These are phyloP conservation scores for Pseudopyrenochaeta lycopersici DNA, from an alignment of 2,329 filamentous ascomycete genomes.

Conservation along the genomic window DNA sequence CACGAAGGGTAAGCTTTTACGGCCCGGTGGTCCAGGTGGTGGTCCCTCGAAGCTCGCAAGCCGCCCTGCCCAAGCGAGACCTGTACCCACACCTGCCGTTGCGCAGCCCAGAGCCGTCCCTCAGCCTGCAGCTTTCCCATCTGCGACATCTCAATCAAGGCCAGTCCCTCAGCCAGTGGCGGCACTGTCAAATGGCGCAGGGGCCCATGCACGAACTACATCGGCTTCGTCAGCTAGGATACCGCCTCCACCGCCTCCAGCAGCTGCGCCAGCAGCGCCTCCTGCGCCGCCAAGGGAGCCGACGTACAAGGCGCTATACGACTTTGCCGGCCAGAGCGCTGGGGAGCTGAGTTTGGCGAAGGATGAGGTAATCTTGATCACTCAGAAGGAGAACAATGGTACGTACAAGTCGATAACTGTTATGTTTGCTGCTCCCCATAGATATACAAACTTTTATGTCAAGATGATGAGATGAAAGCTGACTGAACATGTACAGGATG, in stretches of 20 bases:
- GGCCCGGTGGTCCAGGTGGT: conserved; percentile 85
- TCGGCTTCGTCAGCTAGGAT: conserved; percentile 56
- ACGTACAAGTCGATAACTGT: conserved; percentile 28
- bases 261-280: conserved; percentile 71
- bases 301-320: conserved; percentile 89
- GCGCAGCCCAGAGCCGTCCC: conserved; percentile 57
- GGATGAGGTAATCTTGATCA: conserved; percentile 84
- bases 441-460: too few species aligned
- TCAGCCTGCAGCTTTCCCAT: conserved; percentile 63
- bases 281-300: conserved; percentile 71
- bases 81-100: conserved; percentile 43
- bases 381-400: conserved; percentile 97
- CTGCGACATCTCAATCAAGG: conserved; percentile 56
- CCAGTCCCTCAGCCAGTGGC: conserved; percentile 65
- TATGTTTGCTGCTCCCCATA: too few species aligned
- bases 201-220: conserved; percentile 49
- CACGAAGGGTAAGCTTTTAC: conserved; percentile 90
- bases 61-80: conserved; percentile 53
- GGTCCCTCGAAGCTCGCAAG: conserved; percentile 76
- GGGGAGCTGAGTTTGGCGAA: conserved; percentile 85
- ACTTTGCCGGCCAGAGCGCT: conserved; percentile 83
- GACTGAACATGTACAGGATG: conserved; percentile 69
- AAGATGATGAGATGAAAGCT: conserved; percentile 28
- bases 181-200: conserved; percentile 59
- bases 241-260: conserved; percentile 61